A percentile compares a stretch with the other conserved stretches of the same genome.
phyloP scores from a whole-genome alignment of 345 rosid genomes.

The Iberis pinnata region DNA sequence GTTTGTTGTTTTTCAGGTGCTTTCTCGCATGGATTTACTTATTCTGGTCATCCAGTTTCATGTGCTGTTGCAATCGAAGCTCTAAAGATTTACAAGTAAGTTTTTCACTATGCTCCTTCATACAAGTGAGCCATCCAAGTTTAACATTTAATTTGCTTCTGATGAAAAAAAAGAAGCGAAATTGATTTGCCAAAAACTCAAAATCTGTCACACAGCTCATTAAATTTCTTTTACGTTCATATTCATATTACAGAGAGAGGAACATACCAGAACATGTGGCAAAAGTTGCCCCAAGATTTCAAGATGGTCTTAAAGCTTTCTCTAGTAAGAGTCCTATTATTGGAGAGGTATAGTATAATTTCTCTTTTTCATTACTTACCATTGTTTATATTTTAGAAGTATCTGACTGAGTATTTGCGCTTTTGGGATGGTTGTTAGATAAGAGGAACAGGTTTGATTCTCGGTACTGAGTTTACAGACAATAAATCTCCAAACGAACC shows the following conservation, averaged over 20 bases:
- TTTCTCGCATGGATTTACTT: constrained; percentile 92
- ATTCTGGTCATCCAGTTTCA: constrained; percentile 93
- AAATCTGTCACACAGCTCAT: no score
- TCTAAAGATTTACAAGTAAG: constrained; percentile 62
- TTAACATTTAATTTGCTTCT: neutral
- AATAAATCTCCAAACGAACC: constrained; percentile 84
- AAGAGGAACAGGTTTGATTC: constrained; percentile 87
- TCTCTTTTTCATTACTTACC: neutral
- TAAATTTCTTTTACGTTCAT: no score
- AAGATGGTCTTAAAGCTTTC: constrained; percentile 79
- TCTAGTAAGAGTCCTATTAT: constrained; percentile 63
- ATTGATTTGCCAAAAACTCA: neutral
- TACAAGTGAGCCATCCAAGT: neutral
- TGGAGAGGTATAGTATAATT: constrained; percentile 69
- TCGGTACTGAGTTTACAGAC: constrained; percentile 77
- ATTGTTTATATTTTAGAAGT: neutral
- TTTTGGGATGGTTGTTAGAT: constrained; percentile 40
- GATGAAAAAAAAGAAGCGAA: no score
- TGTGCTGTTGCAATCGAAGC: constrained; percentile 88
- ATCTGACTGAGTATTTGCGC: neutral
- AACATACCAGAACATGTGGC: constrained; percentile 56
- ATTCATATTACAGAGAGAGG: constrained; percentile 55
- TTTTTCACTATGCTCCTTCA: constrained; percentile 3
- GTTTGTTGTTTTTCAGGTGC: constrained; percentile 37
- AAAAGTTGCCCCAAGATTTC: constrained; percentile 61